Conservation (phyloP, 805 yeast species). For the Metschnikowia kofuensis region DNA sequence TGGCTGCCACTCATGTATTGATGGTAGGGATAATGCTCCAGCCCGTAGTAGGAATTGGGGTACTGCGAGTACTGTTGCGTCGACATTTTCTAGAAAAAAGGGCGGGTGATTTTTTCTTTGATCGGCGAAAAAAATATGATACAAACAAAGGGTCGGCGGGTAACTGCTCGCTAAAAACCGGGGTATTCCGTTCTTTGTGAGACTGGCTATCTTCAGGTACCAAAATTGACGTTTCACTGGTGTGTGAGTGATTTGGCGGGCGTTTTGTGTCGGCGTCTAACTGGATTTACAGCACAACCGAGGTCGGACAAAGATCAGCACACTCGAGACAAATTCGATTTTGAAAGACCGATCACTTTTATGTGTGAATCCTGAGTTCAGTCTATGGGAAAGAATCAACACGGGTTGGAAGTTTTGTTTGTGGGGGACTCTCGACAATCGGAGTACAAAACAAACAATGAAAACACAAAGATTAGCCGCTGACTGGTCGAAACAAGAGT, state of each 20-base stretch:
- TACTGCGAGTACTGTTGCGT: conserved; percentile 21
- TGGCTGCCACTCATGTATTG: conserved; percentile 19
- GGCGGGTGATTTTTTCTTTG: neutral
- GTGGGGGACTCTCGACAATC: conserved; percentile 3
- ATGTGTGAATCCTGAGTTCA: neutral
- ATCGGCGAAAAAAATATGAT: neutral
- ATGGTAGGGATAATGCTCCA: conserved; percentile 22
- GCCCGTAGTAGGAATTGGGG: conserved; percentile 21
- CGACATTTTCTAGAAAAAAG: conserved; percentile 10
- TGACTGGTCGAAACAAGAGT: neutral
- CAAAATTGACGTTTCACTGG: neutral
- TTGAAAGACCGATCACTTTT: neutral
- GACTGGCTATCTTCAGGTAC: neutral
- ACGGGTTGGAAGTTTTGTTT: neutral
- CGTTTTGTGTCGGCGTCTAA: neutral
- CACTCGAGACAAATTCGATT: neutral
- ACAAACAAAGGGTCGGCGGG: conserved; percentile 3
- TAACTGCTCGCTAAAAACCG: conserved; percentile 6
- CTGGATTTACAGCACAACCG: neutral
- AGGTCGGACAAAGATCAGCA: neutral
- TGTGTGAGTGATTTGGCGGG: neutral
- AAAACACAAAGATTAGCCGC: neutral
- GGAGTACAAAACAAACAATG: conserved; percentile 7
- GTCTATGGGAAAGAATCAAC: neutral
- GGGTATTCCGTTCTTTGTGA: neutral